Percentiles rank a stretch among this genome's conserved stretches.
Evolutionary conservation across 345 rosid species (phyloP).

Genomic region (Erucastrum elatum): DNA sequence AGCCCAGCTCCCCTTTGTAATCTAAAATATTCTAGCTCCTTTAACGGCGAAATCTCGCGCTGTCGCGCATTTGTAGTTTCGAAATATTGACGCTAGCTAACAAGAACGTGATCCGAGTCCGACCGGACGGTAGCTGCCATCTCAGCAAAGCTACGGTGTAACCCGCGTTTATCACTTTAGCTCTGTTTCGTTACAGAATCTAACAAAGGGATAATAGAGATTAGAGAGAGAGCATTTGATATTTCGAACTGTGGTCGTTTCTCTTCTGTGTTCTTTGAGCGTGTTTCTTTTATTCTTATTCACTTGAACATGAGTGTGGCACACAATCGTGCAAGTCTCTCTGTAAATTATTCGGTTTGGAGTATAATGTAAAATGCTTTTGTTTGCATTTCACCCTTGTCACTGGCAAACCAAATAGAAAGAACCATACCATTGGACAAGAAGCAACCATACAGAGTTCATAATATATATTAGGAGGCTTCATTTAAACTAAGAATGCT

Average conservation of each 20-base stretch:
- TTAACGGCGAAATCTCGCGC: background rate
- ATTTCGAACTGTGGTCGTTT: constrained; percentile 11
- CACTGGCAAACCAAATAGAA: background rate
- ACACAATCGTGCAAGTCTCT: constrained; percentile 15
- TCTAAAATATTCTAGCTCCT: background rate
- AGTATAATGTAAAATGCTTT: background rate
- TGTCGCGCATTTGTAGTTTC: no score
- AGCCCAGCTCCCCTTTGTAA: constrained; percentile 19
- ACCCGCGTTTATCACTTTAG: background rate
- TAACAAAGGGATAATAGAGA: background rate
- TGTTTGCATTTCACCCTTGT: background rate
- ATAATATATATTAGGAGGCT: background rate
- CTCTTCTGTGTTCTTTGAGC: constrained; percentile 7
- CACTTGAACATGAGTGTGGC: constrained; percentile 25
- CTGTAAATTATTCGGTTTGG: background rate
- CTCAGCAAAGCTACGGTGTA: background rate
- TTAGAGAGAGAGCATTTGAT: background rate
- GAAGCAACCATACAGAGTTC: background rate
- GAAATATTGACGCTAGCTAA: no score
- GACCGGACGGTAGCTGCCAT: no score
- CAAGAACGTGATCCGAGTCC: no score
- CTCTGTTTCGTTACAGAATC: background rate
- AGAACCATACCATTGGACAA: background rate
- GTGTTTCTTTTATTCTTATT: background rate
- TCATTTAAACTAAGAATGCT: constrained; percentile 2